phyloP scores from a whole-genome alignment of 371 early-diverging fungal species.

The Saksenaea vasiformis region DNA sequence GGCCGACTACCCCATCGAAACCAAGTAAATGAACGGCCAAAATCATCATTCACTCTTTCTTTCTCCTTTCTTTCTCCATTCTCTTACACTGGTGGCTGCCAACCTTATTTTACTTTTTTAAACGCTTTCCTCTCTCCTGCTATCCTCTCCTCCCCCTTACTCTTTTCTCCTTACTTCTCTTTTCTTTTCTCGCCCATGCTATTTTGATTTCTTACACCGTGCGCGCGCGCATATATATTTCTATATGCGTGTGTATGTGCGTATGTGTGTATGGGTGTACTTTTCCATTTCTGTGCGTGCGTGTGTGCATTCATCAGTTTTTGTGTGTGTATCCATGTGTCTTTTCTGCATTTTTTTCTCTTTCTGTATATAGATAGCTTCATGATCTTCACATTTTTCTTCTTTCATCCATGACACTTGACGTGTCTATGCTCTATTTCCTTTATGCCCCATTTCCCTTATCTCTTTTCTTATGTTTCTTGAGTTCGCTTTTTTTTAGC shows the following conservation, averaged over 20 bases:
- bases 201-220: conserved; percentile 6
- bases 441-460: not conserved
- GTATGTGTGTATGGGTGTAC: not conserved
- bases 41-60: not conserved
- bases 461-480: not conserved
- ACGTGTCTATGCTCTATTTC: not conserved
- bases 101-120: conserved; percentile 2
- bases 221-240: conserved; percentile 1
- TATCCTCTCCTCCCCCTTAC: not conserved
- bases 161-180: not conserved
- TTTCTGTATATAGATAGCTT: conserved; percentile 4
- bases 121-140: conserved; percentile 10
- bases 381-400: conserved; percentile 4
- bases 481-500: not conserved
- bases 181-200: conserved; percentile 3
- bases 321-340: not conserved
- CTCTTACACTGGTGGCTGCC: not conserved
- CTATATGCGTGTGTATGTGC: not conserved
- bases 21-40: not conserved
- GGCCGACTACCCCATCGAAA: not conserved
- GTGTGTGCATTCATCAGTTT: not conserved
- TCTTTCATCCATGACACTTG: not conserved
- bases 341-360: not conserved
- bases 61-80: not conserved
- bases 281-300: not conserved